Evolutionary conservation across 1,284 basidiomycete genomes (phyloP).

Genomic region (Melampsora larici-populina): DNA sequence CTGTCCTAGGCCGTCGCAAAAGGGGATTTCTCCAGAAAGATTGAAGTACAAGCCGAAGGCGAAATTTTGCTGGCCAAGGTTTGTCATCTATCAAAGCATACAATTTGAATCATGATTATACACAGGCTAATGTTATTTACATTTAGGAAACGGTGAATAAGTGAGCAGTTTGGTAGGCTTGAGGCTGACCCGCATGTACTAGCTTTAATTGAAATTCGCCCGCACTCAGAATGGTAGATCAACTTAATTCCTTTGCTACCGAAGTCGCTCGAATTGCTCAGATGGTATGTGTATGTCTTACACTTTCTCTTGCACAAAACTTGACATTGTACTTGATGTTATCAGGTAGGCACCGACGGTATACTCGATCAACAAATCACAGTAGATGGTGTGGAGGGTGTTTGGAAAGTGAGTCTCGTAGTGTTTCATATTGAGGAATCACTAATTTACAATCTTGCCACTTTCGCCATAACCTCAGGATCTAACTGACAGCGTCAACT

Average conservation of each 20-base stretch:
- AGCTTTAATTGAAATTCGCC: slow-evolving; percentile 52
- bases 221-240: slow-evolving; percentile 54
- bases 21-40: slow-evolving; percentile 54
- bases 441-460: neutral
- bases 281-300: slow-evolving; percentile 5
- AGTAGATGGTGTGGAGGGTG: slow-evolving; percentile 54
- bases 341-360: slow-evolving; percentile 53
- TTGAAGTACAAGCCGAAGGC: slow-evolving; percentile 54
- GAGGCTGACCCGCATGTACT: neutral
- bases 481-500: slow-evolving; percentile 54
- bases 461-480: slow-evolving; percentile 43
- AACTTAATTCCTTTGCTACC: slow-evolving; percentile 54
- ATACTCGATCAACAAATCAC: slow-evolving; percentile 54
- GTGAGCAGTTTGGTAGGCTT: neutral
- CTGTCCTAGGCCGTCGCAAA: slow-evolving; percentile 51
- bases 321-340: neutral
- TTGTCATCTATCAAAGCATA: neutral
- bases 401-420: slow-evolving; percentile 49
- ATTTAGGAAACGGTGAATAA: slow-evolving; percentile 37
- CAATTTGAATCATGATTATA: neutral
- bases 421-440: too few species aligned
- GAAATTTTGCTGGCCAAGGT: slow-evolving; percentile 48
- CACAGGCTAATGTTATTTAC: neutral
- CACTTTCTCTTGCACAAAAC: neutral
- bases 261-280: slow-evolving; percentile 52